Percentiles rank a stretch among this genome's conserved stretches.
Evolutionary conservation across 139 green algal genomes (phyloP).

Genomic region (Chloropicon primus): DNA sequence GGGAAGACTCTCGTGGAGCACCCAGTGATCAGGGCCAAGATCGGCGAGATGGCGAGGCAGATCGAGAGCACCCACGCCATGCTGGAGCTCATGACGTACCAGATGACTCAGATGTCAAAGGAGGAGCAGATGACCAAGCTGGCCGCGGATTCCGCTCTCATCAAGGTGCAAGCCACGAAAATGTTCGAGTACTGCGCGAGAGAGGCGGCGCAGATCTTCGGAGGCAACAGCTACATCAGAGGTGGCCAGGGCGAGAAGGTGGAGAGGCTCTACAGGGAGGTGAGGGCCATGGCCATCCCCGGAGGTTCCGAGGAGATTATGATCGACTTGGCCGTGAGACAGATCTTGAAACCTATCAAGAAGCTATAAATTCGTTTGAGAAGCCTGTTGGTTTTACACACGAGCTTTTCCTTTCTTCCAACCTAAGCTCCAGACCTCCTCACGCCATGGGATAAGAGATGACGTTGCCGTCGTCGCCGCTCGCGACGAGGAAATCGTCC

Average conservation of each 20-base stretch:
- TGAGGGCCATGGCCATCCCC: slow-evolving; percentile 20
- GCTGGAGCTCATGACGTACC: slow-evolving; percentile 13
- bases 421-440: neutral
- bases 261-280: slow-evolving; percentile 17
- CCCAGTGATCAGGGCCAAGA: slow-evolving; percentile 10
- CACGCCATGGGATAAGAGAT: slow-evolving; percentile 19
- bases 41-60: slow-evolving; percentile 15
- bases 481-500: slow-evolving; percentile 22
- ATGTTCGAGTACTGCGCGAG: slow-evolving; percentile 22
- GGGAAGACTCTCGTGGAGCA: slow-evolving; percentile 17
- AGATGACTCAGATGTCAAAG: slow-evolving; percentile 11
- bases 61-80: slow-evolving; percentile 9
- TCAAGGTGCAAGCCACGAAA: slow-evolving; percentile 14
- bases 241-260: slow-evolving; percentile 21
- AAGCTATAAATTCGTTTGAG: slow-evolving; percentile 1
- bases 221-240: slow-evolving; percentile 5
- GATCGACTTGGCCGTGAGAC: slow-evolving; percentile 15
- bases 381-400: no score
- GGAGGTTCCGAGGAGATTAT: slow-evolving; percentile 22
- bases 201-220: slow-evolving; percentile 26
- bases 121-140: slow-evolving; percentile 12
- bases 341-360: slow-evolving; percentile 5
- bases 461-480: slow-evolving; percentile 37
- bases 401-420: no score
- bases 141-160: slow-evolving; percentile 12